Evolutionary conservation across 2,329 filamentous ascomycete species (phyloP).

Genomic region (Scytalidium lignicola): DNA sequence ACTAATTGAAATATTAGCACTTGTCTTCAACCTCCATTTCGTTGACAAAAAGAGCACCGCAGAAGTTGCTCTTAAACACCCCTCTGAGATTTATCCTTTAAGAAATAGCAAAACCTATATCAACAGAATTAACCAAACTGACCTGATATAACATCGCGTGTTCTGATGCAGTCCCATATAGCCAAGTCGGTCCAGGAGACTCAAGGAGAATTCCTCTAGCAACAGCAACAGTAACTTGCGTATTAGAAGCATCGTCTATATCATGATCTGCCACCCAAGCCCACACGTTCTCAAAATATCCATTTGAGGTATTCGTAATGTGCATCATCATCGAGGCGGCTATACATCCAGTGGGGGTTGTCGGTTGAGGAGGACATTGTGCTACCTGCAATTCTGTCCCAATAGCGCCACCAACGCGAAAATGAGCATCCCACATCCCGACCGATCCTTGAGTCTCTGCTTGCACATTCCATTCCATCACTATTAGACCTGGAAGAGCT

Average conservation of each 20-base stretch:
- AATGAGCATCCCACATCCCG: conserved; percentile 30
- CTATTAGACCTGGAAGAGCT: conserved; percentile 29
- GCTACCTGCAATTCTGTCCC: too few species aligned
- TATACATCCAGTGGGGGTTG: conserved; percentile 18
- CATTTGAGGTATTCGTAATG: conserved; percentile 7
- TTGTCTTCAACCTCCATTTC: too few species aligned
- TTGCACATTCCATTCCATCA: conserved; percentile 35
- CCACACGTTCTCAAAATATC: conserved; percentile 20
- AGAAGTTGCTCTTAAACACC: too few species aligned
- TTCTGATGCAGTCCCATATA: conserved; percentile 51
- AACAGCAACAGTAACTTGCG: conserved; percentile 6
- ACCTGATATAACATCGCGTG: conserved; percentile 53
- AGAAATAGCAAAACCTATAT: too few species aligned
- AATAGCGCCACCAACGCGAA: conserved; percentile 32
- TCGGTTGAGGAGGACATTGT: too few species aligned
- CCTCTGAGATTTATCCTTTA: too few species aligned
- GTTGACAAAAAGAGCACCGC: too few species aligned
- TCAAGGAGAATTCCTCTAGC: conserved; percentile 7
- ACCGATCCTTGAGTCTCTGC: conserved; percentile 25
- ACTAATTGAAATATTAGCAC: conserved; percentile 30
- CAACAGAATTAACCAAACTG: too few species aligned
- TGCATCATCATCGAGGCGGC: conserved; percentile 16
- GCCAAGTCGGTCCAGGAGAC: conserved; percentile 9
- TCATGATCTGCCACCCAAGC: conserved; percentile 18
- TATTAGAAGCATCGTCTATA: conserved; percentile 19